Evolutionary conservation across 768 basidiomycete genomes (phyloP).

Genomic region (Cyathus striatus): DNA sequence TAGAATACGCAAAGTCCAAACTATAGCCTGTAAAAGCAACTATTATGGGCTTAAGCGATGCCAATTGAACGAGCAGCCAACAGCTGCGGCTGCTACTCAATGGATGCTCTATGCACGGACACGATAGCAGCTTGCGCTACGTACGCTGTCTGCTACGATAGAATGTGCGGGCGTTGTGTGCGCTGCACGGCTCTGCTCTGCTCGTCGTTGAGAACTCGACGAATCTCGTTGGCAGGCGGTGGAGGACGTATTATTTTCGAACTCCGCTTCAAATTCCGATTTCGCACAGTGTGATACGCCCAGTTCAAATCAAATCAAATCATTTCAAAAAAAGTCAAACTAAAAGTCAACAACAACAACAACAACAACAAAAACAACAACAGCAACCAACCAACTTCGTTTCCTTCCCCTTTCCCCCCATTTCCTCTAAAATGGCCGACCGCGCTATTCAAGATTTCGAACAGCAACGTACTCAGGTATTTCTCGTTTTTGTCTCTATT

Average conservation of each 20-base stretch:
- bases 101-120: no score
- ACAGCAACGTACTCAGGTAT: conserved; percentile 28
- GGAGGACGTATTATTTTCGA: neutral
- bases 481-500: conserved; percentile 5
- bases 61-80: no score
- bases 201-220: neutral
- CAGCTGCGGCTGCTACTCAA: no score
- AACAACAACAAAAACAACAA: conserved; percentile 12
- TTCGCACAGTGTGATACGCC: conserved; percentile 28
- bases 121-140: no score
- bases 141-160: no score
- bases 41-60: no score
- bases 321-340: conserved; percentile 9
- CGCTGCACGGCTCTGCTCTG: neutral
- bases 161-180: no score
- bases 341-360: conserved; percentile 7
- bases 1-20: no score
- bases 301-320: conserved; percentile 14
- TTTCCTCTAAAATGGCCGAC: conserved; percentile 16
- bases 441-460: conserved; percentile 22
- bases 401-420: conserved; percentile 1
- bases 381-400: neutral
- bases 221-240: neutral
- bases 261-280: conserved; percentile 26
- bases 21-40: no score